These are phyloP conservation scores for Ceratobasidium theobromae DNA, from an alignment of 1,284 basidiomycete species.

Conservation along the genomic window DNA sequence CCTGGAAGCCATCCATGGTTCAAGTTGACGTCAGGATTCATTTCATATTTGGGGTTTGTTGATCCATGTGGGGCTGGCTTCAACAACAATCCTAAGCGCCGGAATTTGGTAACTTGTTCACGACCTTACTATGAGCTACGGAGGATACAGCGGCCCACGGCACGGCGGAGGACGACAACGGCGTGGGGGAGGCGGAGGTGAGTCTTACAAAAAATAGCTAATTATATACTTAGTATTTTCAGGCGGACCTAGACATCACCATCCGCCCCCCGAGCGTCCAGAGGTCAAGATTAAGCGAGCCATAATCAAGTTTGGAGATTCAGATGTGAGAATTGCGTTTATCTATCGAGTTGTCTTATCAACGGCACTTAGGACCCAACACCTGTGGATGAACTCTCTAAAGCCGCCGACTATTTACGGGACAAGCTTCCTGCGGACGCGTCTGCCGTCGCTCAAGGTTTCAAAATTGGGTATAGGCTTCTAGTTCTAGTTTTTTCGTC, in stretches of 20 bases:
- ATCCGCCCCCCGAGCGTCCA: slow-evolving; percentile 57
- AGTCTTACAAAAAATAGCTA: background rate
- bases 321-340: slow-evolving; percentile 58
- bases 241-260: slow-evolving; percentile 26
- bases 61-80: background rate
- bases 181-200: slow-evolving; percentile 8
- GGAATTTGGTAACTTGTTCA: background rate
- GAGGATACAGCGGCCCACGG: slow-evolving; percentile 19
- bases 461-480: slow-evolving; percentile 66
- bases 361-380: slow-evolving; percentile 36
- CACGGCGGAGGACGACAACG: slow-evolving; percentile 10
- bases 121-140: slow-evolving; percentile 13
- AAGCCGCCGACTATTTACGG: slow-evolving; percentile 35
- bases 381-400: slow-evolving; percentile 37
- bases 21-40: slow-evolving; percentile 19
- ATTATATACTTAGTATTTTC: background rate
- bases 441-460: slow-evolving; percentile 64
- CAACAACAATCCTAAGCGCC: slow-evolving; percentile 17
- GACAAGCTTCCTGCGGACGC: slow-evolving; percentile 35
- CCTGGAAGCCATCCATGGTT: slow-evolving; percentile 9
- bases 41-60: slow-evolving; percentile 8
- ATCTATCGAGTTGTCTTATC: background rate
- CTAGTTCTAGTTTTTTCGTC: background rate
- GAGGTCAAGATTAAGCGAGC: slow-evolving; percentile 68
- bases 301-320: slow-evolving; percentile 75